These are phyloP conservation scores for Cardamine chenopodiifolia DNA, from an alignment of 345 rosid genomes.

Conservation along the genomic window DNA sequence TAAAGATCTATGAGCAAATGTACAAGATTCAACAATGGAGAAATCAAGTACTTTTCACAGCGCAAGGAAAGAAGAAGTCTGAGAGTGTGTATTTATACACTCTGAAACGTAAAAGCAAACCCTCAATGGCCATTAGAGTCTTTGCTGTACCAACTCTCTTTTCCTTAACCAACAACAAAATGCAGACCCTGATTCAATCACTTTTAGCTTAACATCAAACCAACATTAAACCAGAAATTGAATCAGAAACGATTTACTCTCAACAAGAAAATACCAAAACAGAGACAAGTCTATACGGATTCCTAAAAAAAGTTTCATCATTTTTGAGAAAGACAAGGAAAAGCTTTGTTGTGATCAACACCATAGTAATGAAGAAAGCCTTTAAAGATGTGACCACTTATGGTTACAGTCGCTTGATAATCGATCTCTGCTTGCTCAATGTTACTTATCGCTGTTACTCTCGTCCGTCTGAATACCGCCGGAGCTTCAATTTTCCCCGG, in stretches of 20 bases:
- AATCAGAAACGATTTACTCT: not conserved
- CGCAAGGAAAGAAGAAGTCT: too few species aligned
- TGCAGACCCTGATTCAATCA: not conserved
- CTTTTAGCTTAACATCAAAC: not conserved
- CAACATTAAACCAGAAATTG: not conserved
- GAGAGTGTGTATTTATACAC: not conserved
- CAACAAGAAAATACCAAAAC: constrained; percentile 6
- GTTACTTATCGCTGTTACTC: constrained; percentile 67
- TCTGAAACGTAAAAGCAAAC: not conserved
- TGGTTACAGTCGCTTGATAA: constrained; percentile 84
- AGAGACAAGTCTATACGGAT: constrained; percentile 19
- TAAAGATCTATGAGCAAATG: not conserved
- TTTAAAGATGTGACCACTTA: constrained; percentile 84
- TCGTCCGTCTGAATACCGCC: constrained; percentile 78
- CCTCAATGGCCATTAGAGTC: not conserved
- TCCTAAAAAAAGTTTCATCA: constrained; percentile 6
- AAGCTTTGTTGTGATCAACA: constrained; percentile 53
- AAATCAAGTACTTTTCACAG: not conserved
- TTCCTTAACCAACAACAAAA: too few species aligned
- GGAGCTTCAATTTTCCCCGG: constrained; percentile 89
- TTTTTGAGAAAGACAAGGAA: constrained; percentile 40
- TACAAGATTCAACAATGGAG: too few species aligned
- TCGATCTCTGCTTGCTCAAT: constrained; percentile 73
- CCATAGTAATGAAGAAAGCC: constrained; percentile 82
- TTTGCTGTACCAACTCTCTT: not conserved